Conservation (phyloP, 495 filamentous ascomycete species). For the Parachaetomium inaequale region DNA sequence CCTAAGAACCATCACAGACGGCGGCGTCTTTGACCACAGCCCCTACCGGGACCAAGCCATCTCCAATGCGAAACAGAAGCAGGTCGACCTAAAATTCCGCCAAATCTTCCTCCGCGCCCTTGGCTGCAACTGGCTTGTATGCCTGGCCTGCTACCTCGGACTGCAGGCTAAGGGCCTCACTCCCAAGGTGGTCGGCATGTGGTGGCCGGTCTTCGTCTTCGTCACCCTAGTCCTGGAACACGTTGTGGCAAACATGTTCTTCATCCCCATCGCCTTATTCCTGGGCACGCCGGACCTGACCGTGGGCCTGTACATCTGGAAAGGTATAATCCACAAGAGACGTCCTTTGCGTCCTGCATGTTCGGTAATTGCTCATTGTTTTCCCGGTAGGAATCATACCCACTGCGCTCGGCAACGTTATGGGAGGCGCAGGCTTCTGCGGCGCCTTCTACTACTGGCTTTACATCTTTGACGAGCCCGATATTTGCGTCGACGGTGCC, state of each 20-base stretch:
- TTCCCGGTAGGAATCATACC: constrained; percentile 49
- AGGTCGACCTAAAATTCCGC: constrained; percentile 47
- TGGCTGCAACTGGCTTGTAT: constrained; percentile 64
- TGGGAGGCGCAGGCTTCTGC: constrained; percentile 54
- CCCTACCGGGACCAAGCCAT: constrained; percentile 50
- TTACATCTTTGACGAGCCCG: constrained; percentile 35
- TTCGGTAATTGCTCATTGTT: constrained; percentile 4
- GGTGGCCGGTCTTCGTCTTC: constrained; percentile 61
- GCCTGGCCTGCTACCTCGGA: constrained; percentile 56
- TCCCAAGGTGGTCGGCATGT: constrained; percentile 59
- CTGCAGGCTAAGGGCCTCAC: constrained; percentile 53
- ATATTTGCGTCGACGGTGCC: constrained; percentile 24
- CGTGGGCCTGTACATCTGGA: constrained; percentile 60
- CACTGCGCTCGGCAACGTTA: constrained; percentile 53
- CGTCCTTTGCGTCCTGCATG: not conserved
- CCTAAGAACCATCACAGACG: constrained; percentile 37
- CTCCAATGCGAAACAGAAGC: constrained; percentile 44
- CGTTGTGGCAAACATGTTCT: constrained; percentile 64
- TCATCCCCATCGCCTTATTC: constrained; percentile 57
- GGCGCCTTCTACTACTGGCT: constrained; percentile 53
- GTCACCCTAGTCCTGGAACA: constrained; percentile 58
- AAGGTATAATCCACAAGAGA: constrained; percentile 34
- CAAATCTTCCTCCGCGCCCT: constrained; percentile 60
- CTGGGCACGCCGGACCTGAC: constrained; percentile 47
- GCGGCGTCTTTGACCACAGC: constrained; percentile 52